These are phyloP conservation scores for Xenoacremonium recifei DNA, from an alignment of 2,329 filamentous ascomycete species.

Conservation along the genomic window DNA sequence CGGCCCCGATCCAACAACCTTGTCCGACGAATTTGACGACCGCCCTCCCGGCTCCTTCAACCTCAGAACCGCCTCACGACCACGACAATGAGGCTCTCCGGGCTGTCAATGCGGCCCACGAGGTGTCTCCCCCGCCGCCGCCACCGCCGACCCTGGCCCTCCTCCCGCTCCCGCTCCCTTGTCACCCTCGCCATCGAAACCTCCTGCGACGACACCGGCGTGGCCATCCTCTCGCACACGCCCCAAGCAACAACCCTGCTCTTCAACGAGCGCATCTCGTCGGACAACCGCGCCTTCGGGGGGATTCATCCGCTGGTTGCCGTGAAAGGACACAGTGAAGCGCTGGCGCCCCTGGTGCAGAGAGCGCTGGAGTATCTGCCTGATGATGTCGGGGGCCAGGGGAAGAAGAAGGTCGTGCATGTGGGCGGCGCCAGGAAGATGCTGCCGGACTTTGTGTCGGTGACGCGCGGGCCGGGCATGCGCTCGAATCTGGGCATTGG, in stretches of 20 bases:
- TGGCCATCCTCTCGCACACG: constrained; percentile 72
- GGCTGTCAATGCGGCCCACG: background rate
- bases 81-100: background rate
- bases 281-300: constrained; percentile 69
- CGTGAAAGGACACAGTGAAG: constrained; percentile 70
- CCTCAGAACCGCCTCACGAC: too few species aligned
- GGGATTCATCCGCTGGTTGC: constrained; percentile 81
- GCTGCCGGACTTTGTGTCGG: constrained; percentile 80
- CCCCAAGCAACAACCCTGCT: constrained; percentile 54
- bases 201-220: constrained; percentile 90
- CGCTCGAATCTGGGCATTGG: constrained; percentile 73
- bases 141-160: background rate
- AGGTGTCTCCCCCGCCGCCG: background rate
- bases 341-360: constrained; percentile 66
- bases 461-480: constrained; percentile 91
- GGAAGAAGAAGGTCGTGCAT: constrained; percentile 8
- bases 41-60: background rate
- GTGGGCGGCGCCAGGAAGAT: constrained; percentile 21
- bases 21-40: too few species aligned
- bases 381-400: constrained; percentile 9
- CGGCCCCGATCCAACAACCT: background rate
- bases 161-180: constrained; percentile 31
- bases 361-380: constrained; percentile 59
- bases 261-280: constrained; percentile 80
- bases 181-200: constrained; percentile 75